Percentiles rank a stretch among this genome's conserved stretches.
These are phyloP conservation scores for Claviceps africana DNA, from an alignment of 2,329 filamentous ascomycete species.

Conservation along the genomic window DNA sequence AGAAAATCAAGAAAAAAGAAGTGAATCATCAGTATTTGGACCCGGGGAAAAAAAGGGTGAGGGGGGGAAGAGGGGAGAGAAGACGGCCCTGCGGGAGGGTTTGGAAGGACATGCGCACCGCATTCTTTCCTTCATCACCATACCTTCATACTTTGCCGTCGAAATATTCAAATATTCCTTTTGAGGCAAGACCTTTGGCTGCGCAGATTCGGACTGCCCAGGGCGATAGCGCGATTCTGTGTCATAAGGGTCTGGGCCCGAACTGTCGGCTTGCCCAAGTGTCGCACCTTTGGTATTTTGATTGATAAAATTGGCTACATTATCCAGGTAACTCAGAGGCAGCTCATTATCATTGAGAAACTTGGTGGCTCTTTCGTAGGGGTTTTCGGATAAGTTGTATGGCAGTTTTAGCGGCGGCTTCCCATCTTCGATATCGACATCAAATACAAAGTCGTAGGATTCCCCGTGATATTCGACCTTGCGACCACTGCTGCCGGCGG, in stretches of 20 bases:
- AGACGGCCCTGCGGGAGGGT: no score
- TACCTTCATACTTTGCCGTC: slow-evolving; percentile 52
- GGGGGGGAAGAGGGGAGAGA: no score
- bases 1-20: no score
- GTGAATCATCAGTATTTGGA: not conserved
- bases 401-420: slow-evolving; percentile 88
- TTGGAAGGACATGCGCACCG: no score
- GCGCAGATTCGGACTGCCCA: slow-evolving; percentile 30
- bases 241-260: slow-evolving; percentile 59
- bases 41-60: no score
- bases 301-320: slow-evolving; percentile 84
- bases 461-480: slow-evolving; percentile 68
- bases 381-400: slow-evolving; percentile 83
- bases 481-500: slow-evolving; percentile 66
- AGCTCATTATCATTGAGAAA: slow-evolving; percentile 85
- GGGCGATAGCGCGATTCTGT: slow-evolving; percentile 68
- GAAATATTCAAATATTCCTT: slow-evolving; percentile 66
- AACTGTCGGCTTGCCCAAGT: slow-evolving; percentile 46
- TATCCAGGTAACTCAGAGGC: slow-evolving; percentile 74
- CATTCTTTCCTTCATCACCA: slow-evolving; percentile 5
- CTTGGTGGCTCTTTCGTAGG: slow-evolving; percentile 79
- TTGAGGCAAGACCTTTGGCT: slow-evolving; percentile 58
- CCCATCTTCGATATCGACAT: slow-evolving; percentile 90
- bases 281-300: slow-evolving; percentile 79
- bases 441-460: slow-evolving; percentile 92